Percentiles rank a stretch among this genome's conserved stretches.
Conservation (phyloP, 2,329 filamentous ascomycete genomes). For the Incumbomyces delicatus region DNA sequence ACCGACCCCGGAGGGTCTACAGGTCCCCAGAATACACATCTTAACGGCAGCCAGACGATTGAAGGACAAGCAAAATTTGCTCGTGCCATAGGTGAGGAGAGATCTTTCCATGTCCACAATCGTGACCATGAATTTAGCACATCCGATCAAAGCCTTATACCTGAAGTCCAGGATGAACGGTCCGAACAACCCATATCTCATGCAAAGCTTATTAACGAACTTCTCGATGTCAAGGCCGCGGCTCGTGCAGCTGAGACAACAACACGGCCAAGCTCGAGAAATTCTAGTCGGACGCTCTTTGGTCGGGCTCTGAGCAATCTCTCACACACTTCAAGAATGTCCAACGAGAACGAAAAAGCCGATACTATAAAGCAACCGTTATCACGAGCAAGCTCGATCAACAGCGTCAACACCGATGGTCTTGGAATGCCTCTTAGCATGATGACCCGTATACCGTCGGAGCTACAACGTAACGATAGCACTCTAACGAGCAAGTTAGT, state of each 20-base stretch:
- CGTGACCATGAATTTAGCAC: too few species aligned
- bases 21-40: background rate
- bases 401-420: conserved; percentile 35
- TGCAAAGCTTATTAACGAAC: background rate
- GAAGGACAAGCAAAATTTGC: background rate
- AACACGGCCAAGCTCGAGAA: conserved; percentile 2
- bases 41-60: background rate
- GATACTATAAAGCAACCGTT: conserved; percentile 11
- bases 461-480: conserved; percentile 5
- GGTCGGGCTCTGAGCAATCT: conserved; percentile 34
- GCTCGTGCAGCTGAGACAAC: background rate
- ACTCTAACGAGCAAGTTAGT: conserved; percentile 3
- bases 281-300: conserved; percentile 26
- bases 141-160: too few species aligned
- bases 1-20: conserved; percentile 1
- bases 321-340: conserved; percentile 29
- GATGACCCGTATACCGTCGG: conserved; percentile 21
- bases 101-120: too few species aligned
- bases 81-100: too few species aligned
- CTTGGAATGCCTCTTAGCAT: conserved; percentile 20
- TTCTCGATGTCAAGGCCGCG: conserved; percentile 9
- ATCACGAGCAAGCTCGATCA: conserved; percentile 41
- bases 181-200: background rate
- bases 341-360: conserved; percentile 1
- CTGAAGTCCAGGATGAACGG: background rate